Evolutionary conservation across 75 land plant species (phyloP).

Genomic region (Chamaecyparis obtusa): DNA sequence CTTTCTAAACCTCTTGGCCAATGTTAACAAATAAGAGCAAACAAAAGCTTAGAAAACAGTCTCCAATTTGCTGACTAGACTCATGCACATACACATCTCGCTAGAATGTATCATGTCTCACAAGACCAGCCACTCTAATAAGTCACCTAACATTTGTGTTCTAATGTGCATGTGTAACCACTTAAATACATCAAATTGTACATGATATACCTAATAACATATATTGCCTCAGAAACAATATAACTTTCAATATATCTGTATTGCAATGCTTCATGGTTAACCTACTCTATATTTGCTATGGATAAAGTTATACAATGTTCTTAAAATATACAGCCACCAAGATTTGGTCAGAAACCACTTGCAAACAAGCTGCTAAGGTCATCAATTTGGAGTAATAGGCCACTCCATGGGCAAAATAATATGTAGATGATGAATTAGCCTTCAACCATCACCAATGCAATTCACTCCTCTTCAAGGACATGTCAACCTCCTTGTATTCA

Average conservation of each 20-base stretch:
- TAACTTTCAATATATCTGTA: not conserved
- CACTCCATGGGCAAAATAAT: not conserved
- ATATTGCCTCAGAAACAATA: not conserved
- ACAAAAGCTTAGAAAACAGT: not conserved
- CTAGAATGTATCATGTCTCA: not conserved
- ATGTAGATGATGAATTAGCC: not conserved
- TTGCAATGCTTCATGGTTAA: not conserved
- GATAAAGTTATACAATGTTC: not conserved
- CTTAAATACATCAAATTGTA: not conserved
- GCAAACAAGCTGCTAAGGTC: not conserved
- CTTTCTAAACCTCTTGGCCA: too few species aligned
- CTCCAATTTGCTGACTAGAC: not conserved
- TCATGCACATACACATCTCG: not conserved
- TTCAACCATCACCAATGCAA: not conserved
- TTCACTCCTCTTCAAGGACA: too few species aligned
- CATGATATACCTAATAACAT: too few species aligned
- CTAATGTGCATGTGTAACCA: not conserved
- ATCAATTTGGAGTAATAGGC: not conserved
- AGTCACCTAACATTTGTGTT: not conserved
- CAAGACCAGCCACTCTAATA: not conserved
- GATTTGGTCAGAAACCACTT: not conserved
- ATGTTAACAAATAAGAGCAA: too few species aligned
- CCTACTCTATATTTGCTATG: not conserved
- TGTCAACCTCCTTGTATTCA: too few species aligned
- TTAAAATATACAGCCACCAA: not conserved